Evolutionary conservation across 192 early-diverging fungal genomes (phyloP).

Genomic region (Backusella luteola): DNA sequence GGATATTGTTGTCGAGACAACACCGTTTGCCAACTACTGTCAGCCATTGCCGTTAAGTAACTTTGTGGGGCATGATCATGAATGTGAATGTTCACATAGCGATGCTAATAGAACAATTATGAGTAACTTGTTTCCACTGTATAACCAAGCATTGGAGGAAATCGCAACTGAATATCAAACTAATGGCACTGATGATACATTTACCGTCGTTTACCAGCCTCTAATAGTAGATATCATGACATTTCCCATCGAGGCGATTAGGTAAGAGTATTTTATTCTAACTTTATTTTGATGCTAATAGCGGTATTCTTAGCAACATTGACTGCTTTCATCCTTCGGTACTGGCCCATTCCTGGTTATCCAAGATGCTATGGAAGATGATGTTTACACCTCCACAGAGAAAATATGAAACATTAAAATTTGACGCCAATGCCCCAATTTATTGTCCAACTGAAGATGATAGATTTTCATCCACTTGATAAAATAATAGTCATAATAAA

Average conservation of each 20-base stretch:
- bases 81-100: constrained; percentile 36
- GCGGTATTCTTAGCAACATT: constrained; percentile 29
- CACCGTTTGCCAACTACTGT: constrained; percentile 26
- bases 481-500: not conserved
- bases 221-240: constrained; percentile 31
- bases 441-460: constrained; percentile 28
- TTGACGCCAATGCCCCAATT: constrained; percentile 11
- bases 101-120: constrained; percentile 38
- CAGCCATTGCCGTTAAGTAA: constrained; percentile 27
- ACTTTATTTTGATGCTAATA: not conserved
- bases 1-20: constrained; percentile 38
- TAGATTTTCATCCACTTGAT: not conserved
- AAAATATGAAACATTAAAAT: not conserved
- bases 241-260: constrained; percentile 43
- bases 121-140: constrained; percentile 38
- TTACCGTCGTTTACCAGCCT: constrained; percentile 52
- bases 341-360: constrained; percentile 31
- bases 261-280: constrained; percentile 5
- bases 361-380: constrained; percentile 28
- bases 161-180: constrained; percentile 36
- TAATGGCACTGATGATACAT: constrained; percentile 13
- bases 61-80: constrained; percentile 32
- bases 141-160: constrained; percentile 42
- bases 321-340: constrained; percentile 62
- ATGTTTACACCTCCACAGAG: not conserved